phyloP scores from a whole-genome alignment of 2,329 filamentous ascomycete genomes.

The Microdochium bolleyi region DNA sequence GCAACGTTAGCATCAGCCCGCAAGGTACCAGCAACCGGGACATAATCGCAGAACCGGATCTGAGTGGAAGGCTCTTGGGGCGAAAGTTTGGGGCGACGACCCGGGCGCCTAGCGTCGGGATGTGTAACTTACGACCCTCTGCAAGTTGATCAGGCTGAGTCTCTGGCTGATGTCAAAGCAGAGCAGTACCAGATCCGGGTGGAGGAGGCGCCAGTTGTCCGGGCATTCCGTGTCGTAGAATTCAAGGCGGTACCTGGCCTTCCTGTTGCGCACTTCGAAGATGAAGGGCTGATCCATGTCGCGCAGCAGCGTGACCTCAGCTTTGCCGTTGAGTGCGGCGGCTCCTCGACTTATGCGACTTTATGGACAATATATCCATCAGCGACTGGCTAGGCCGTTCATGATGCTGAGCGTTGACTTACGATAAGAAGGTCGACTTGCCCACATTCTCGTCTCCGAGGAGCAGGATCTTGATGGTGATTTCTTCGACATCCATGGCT shows the following conservation, averaged over 20 bases:
- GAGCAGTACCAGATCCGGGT: slow-evolving; percentile 49
- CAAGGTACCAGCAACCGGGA: too few relatives aligned
- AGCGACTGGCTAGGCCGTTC: slow-evolving; percentile 1
- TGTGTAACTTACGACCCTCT: slow-evolving; percentile 39
- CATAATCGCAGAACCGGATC: too few relatives aligned
- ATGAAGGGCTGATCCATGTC: slow-evolving; percentile 54
- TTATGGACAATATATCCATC: slow-evolving; percentile 1
- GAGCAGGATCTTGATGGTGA: slow-evolving; percentile 44
- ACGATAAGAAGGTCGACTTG: slow-evolving; percentile 57
- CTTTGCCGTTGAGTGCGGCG: slow-evolving; percentile 27
- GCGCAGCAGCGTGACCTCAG: slow-evolving; percentile 39
- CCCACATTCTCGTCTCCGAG: slow-evolving; percentile 53
- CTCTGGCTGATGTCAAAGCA: slow-evolving; percentile 57
- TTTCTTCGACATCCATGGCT: slow-evolving; percentile 32
- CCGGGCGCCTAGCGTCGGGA: too few relatives aligned
- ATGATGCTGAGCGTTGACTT: slow-evolving; percentile 19
- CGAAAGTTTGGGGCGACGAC: too few relatives aligned
- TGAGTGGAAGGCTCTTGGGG: too few relatives aligned
- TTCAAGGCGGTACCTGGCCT: slow-evolving; percentile 42
- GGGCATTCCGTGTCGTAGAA: slow-evolving; percentile 53
- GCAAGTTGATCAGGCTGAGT: slow-evolving; percentile 49
- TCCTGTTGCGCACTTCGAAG: slow-evolving; percentile 43
- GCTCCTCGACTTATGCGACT: slow-evolving; percentile 45
- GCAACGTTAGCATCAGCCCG: slow-evolving; percentile 1
- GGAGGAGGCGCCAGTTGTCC: slow-evolving; percentile 49